phyloP scores from a whole-genome alignment of 2,329 filamentous ascomycete genomes.

The Periconia sp. region DNA sequence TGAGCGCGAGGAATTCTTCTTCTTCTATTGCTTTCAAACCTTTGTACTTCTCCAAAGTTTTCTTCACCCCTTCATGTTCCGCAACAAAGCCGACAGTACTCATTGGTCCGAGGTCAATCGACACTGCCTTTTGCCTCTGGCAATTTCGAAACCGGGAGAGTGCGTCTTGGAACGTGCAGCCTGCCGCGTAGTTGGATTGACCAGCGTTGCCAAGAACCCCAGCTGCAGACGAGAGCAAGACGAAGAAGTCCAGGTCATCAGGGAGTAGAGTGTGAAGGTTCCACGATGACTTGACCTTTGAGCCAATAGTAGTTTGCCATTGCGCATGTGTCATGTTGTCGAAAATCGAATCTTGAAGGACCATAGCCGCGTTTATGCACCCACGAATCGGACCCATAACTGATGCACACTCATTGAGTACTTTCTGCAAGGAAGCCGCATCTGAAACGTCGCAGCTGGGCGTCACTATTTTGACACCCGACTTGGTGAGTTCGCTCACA shows the following conservation, averaged over 20 bases:
- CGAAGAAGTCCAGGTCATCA: slow-evolving; percentile 29
- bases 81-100: slow-evolving; percentile 20
- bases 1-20: slow-evolving; percentile 3
- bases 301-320: slow-evolving; percentile 13
- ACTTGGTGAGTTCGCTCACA: slow-evolving; percentile 11
- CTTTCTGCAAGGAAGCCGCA: slow-evolving; percentile 4
- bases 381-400: slow-evolving; percentile 28
- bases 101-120: slow-evolving; percentile 25
- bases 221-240: slow-evolving; percentile 25
- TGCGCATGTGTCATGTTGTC: slow-evolving; percentile 23
- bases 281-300: slow-evolving; percentile 44
- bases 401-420: slow-evolving; percentile 6
- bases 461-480: slow-evolving; percentile 14
- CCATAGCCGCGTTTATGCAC: slow-evolving; percentile 31
- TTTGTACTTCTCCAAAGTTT: background rate
- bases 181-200: slow-evolving; percentile 33
- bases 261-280: slow-evolving; percentile 30
- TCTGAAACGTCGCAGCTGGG: slow-evolving; percentile 26
- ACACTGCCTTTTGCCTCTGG: slow-evolving; percentile 18
- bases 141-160: slow-evolving; percentile 25
- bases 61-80: slow-evolving; percentile 7
- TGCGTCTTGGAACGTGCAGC: slow-evolving; percentile 31
- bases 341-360: slow-evolving; percentile 22
- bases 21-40: slow-evolving; percentile 1
- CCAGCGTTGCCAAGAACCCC: slow-evolving; percentile 27